Conservation (phyloP, 306 rosid species). For the Malus sieversii region DNA sequence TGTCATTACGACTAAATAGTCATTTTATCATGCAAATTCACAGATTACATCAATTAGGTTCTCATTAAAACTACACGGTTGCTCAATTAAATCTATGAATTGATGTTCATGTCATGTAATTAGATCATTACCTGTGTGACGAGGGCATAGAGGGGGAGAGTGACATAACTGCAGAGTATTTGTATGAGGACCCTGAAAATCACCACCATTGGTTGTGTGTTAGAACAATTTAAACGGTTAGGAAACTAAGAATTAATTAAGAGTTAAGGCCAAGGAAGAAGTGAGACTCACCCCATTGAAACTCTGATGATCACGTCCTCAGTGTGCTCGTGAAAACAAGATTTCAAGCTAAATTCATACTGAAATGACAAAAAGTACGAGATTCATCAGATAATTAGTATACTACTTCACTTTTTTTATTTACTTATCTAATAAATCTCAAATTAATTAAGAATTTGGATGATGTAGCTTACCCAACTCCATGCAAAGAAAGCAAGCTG, state of each 20-base stretch:
- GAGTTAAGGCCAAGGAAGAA: background rate
- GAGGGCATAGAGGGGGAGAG: constrained; percentile 83
- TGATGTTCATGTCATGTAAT: background rate
- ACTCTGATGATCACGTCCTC: constrained; percentile 65
- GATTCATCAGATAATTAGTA: background rate
- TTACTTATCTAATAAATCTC: background rate
- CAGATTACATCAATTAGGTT: background rate
- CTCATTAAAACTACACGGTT: background rate
- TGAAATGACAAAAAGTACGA: constrained; percentile 2
- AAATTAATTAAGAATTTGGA: background rate
- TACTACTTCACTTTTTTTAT: background rate
- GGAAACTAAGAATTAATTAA: background rate
- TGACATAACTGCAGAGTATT: constrained; percentile 85
- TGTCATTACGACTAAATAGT: background rate
- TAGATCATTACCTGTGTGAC: constrained; percentile 67
- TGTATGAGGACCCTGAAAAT: constrained; percentile 55
- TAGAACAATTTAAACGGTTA: background rate
- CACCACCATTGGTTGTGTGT: background rate
- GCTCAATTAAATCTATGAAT: background rate
- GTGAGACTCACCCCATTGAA: constrained; percentile 62
- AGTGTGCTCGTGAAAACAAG: constrained; percentile 51
- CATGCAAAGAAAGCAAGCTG: constrained; percentile 81
- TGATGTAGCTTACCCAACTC: constrained; percentile 45
- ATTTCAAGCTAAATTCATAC: constrained; percentile 58
- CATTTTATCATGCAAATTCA: background rate